Percentiles rank a stretch among this genome's conserved stretches.
These are phyloP conservation scores for Blepharisma japonicum DNA, from an alignment of 73 alveolate genomes.

Conservation along the genomic window DNA sequence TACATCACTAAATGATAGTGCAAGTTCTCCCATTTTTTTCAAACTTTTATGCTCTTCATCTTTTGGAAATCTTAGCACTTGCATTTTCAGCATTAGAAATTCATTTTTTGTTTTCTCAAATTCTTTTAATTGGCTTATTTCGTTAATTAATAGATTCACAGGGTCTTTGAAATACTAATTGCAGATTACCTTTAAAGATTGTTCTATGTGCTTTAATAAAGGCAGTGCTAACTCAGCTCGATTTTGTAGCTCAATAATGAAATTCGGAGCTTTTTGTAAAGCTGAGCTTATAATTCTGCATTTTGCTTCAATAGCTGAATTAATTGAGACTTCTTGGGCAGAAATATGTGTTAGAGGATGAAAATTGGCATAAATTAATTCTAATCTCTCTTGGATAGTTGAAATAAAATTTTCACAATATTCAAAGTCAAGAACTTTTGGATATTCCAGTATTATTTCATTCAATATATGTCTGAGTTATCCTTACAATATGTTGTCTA, in stretches of 20 bases:
- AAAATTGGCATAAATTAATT: not conserved
- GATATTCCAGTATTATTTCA: constrained; percentile 19
- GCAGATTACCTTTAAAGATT: not conserved
- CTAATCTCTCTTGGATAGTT: constrained; percentile 12
- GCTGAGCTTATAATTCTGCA: not conserved
- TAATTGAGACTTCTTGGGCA: not conserved
- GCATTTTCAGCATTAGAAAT: not conserved
- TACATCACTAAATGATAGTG: not conserved
- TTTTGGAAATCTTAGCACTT: constrained; percentile 2
- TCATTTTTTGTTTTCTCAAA: not conserved
- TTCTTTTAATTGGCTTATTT: not conserved
- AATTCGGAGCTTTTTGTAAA: not conserved
- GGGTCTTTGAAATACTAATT: constrained; percentile 17
- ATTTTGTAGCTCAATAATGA: not conserved
- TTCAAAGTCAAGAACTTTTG: constrained; percentile 1
- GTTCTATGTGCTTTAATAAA: constrained; percentile 18
- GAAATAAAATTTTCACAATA: constrained; percentile 12
- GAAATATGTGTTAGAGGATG: constrained; percentile 28
- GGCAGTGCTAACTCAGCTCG: constrained; percentile 17
- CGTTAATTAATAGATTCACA: not conserved
- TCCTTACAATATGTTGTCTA: constrained; percentile 14
- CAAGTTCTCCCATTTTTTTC: constrained; percentile 13
- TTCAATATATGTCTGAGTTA: constrained; percentile 18
- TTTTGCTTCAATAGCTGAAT: not conserved
- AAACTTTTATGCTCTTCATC: not conserved